These are phyloP conservation scores for Moricandia arvensis DNA, from an alignment of 345 rosid species.

Conservation along the genomic window DNA sequence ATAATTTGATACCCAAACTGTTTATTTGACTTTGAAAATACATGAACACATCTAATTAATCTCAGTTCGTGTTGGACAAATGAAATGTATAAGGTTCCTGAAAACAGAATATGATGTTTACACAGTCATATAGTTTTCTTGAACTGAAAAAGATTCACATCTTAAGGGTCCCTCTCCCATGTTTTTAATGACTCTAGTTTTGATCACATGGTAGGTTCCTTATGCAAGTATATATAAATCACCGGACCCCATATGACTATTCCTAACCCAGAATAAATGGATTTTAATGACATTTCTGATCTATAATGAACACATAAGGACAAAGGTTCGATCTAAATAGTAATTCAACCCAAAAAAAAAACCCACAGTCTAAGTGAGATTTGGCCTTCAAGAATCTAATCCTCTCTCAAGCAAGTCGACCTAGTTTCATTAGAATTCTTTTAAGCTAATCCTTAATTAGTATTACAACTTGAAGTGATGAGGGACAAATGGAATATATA, in stretches of 20 bases:
- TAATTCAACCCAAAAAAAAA: background rate
- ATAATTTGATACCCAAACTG: background rate
- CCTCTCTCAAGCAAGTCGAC: background rate
- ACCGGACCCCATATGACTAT: background rate
- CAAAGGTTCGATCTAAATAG: background rate
- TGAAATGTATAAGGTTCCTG: background rate
- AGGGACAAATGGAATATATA: background rate
- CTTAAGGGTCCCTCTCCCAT: conserved; percentile 7
- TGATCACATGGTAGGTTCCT: conserved; percentile 17
- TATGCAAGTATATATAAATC: background rate
- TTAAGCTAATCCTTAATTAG: background rate
- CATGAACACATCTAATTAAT: conserved; percentile 3
- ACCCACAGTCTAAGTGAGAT: background rate
- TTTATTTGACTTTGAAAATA: background rate
- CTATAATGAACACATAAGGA: background rate
- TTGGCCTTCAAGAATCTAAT: background rate
- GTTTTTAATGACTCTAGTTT: conserved; percentile 10
- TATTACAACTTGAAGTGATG: background rate
- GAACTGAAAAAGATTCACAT: background rate
- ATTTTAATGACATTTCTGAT: background rate
- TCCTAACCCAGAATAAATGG: conserved; percentile 3
- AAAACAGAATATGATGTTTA: background rate
- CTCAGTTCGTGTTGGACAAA: background rate
- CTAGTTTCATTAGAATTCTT: background rate
- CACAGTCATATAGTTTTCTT: background rate